Base-by-base conservation (phyloP, 768 basidiomycete species). In the Royoungia palumana region DNA sequence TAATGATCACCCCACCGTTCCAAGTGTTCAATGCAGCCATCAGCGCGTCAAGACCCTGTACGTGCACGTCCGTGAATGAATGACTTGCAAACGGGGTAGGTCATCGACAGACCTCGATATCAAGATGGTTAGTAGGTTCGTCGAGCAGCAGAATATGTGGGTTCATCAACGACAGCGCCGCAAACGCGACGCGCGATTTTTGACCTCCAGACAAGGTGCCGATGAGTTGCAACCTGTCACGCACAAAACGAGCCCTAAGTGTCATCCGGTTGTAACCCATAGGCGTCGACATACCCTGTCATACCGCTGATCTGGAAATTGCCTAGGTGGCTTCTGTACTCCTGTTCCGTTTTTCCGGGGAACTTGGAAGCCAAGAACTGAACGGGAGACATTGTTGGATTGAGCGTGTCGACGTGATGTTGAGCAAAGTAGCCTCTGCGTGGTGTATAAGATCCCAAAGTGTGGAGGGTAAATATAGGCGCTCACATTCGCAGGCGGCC, bases 231-330 rank as follows among this genome's bases (percentile, higher is more conserved):
- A 98, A 67, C 27, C 86, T 88, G 43, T 24, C 28, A 28, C 28
- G 28, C 28, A 28, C 11, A 11, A 28, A 28, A 28, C 11, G 28
- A 28, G 22, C 21, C 10, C 34, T 28, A 14, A 44, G 49, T 28
- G 19, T n/a, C 13, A 21, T 22, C 36, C 16, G 39, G 51, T 24
- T 41, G 44, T 28, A 20, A 20, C 21, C 41, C 46, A 30, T 37
- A 30, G 27, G 20, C 24, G 49, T 27, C 61, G n/a, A 4, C 73
- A 32, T 43, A 87, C 89, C 90, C 89, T 2, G 94, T 95, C 82
- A 95, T 85, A 36, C 94, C 93, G 51, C 90, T 96, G 60, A 97
- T 95, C 59, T 96, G 94, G 74, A 98, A 96, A 50, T 94, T 93
- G 6, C 95, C 96, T 12, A 99, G 76, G 71, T 98, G 96, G n/a